Evolutionary conservation across 2,329 filamentous ascomycete species (phyloP), one percentile per base, ranked within the genome.

Genomic region (Pseudocercospora crystallina): DNA sequence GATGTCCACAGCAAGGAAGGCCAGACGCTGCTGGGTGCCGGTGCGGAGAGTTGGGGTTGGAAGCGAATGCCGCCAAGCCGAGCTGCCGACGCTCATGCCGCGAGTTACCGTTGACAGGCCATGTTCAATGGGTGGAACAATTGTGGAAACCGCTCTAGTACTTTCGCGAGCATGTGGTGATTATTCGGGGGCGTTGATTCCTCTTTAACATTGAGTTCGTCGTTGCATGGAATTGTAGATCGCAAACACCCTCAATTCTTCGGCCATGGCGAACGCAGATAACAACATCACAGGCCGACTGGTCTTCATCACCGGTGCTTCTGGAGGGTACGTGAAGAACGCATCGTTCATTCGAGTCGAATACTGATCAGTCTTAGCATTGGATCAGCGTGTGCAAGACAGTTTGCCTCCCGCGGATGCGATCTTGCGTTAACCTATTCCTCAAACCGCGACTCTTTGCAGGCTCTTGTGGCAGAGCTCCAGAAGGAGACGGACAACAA

Each of bases 281-380:
- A 71, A 71, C 47, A 57, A 65, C 17, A 53, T 83, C 51, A 68
- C 69, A 33, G 80, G 79, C 50, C 73, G 78, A 46, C 67, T 84
- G 35, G 80, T 79, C 39, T 72, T 84, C 11, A 77, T 84, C 44
- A 84, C 81, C 1, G 81, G 81, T 36, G 81, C 80, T 82, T 84
- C 47, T 79, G 82, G 56, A 20, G 56, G 56, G 54, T 51, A 29
- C 41, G 54, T 42, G n/a, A 45, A 30, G 13, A 17, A 26, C 20
- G 20, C 20, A 26, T 26, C 20, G 20, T 26, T 26, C 20, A 26
- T 26, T 29, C 34, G 26, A 14, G 9, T 5, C 15, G 15, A 13
- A 4, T 11, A 36, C 45, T 54, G 20, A 46, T 41, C 9, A 7
- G 37, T 26, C 20, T 26, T 26, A 57, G 81, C 78, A 83, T 84